A percentile compares a stretch with the other conserved stretches of the same genome.
Conservation (phyloP, 1,284 basidiomycete species). For the Dichomitus squalens region DNA sequence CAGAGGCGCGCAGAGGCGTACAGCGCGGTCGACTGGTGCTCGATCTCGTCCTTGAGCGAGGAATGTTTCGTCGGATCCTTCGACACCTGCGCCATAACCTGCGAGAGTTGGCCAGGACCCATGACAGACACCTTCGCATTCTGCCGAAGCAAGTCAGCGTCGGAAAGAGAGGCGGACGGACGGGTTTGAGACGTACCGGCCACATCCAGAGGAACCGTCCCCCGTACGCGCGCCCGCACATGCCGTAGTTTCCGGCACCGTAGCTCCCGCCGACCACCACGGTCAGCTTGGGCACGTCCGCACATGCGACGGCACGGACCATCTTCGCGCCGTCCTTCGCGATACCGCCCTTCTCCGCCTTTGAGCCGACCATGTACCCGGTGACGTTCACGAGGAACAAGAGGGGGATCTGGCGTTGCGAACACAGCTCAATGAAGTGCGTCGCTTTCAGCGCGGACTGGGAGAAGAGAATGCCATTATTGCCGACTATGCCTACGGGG, state of each 20-base stretch:
- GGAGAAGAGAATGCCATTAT: slow-evolving; percentile 94
- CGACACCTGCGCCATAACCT: slow-evolving; percentile 91
- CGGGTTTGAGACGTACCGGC: slow-evolving; percentile 66
- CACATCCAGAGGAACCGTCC: slow-evolving; percentile 98
- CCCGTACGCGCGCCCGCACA: slow-evolving; percentile 91
- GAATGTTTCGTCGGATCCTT: slow-evolving; percentile 78
- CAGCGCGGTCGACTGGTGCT: slow-evolving; percentile 82
- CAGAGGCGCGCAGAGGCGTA: slow-evolving; percentile 90
- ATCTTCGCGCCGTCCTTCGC: slow-evolving; percentile 98
- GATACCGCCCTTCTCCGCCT: slow-evolving; percentile 93
- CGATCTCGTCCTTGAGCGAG: slow-evolving; percentile 79
- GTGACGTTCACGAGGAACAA: slow-evolving; percentile 95
- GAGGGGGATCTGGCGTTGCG: slow-evolving; percentile 87
- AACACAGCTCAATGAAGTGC: slow-evolving; percentile 94
- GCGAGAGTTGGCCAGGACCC: slow-evolving; percentile 91
- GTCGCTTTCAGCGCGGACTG: slow-evolving; percentile 93
- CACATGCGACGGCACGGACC: slow-evolving; percentile 94
- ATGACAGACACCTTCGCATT: slow-evolving; percentile 96
- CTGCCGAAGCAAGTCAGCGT: slow-evolving; percentile 37
- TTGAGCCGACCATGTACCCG: slow-evolving; percentile 94
- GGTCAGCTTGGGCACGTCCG: slow-evolving; percentile 93
- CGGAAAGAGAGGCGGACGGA: background rate
- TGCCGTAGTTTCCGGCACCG: slow-evolving; percentile 94
- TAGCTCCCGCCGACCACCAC: slow-evolving; percentile 95
- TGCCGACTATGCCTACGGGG: slow-evolving; percentile 87